Percentiles rank a stretch among this genome's conserved stretches.
phyloP scores from a whole-genome alignment of 169 alveolate genomes.

The Plasmodium gonderi region DNA sequence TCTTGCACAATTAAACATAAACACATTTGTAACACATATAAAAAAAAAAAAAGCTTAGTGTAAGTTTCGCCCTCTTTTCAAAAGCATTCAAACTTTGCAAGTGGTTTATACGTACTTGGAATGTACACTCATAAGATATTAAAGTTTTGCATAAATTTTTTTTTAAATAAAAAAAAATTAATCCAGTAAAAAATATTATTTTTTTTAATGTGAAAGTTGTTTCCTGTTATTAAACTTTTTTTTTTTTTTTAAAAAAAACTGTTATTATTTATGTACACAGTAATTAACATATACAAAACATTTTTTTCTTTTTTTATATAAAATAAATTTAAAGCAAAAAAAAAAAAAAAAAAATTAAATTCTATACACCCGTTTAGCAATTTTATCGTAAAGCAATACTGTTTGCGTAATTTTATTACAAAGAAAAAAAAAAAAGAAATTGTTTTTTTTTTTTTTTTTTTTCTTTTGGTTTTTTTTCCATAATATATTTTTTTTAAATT shows the following conservation, averaged over 20 bases:
- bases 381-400: not conserved
- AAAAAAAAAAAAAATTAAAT: not conserved
- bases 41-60: too few species aligned
- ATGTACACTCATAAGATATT: not conserved
- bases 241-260: too few species aligned
- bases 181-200: not conserved
- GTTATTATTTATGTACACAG: not conserved
- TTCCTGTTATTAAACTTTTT: not conserved
- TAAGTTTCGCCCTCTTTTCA: too few species aligned
- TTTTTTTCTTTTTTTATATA: not conserved
- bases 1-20: not conserved
- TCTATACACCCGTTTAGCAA: not conserved
- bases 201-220: not conserved
- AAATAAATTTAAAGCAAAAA: not conserved
- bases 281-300: not conserved
- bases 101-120: not conserved
- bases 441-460: not conserved
- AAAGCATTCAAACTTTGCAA: not conserved
- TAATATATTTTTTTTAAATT: too few species aligned
- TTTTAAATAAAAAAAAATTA: not conserved
- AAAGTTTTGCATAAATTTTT: not conserved
- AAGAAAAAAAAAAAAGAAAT: not conserved
- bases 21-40: too few species aligned
- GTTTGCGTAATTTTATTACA: not conserved
- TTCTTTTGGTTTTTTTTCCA: too few species aligned